Percentiles rank a stretch among this genome's conserved stretches.
phyloP scores from a whole-genome alignment of 1,139 yeast species.

The Geotrichum reessii region DNA sequence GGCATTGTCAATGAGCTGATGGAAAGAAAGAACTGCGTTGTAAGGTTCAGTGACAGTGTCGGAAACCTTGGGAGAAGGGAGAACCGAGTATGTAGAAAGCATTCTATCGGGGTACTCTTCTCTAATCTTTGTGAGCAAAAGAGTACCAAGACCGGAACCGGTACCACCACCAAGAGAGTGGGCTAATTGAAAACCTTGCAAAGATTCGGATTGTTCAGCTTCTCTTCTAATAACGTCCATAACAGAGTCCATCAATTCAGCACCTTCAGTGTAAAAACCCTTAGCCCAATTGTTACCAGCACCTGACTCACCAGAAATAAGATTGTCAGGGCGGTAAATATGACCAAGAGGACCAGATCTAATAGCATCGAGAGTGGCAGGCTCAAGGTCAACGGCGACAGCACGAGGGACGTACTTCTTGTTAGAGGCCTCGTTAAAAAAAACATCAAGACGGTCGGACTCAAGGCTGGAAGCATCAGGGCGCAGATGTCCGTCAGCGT shows the following conservation, averaged over 20 bases:
- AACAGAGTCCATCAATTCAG: conserved; percentile 43
- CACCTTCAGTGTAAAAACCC: conserved; percentile 46
- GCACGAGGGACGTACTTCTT: conserved; percentile 45
- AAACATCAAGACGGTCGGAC: conserved; percentile 33
- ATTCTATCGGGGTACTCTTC: conserved; percentile 45
- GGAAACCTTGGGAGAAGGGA: conserved; percentile 43
- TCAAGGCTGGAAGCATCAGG: conserved; percentile 18
- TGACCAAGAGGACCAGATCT: conserved; percentile 41
- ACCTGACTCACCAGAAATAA: conserved; percentile 42
- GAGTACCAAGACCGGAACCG: conserved; percentile 44
- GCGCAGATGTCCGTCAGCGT: conserved; percentile 43
- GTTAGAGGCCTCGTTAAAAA: conserved; percentile 35
- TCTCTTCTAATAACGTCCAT: conserved; percentile 44
- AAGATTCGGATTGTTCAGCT: conserved; percentile 42
- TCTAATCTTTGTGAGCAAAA: conserved; percentile 38
- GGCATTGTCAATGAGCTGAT: conserved; percentile 42
- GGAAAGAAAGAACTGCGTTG: conserved; percentile 41
- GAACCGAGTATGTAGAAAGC: conserved; percentile 44
- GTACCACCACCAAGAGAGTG: conserved; percentile 47
- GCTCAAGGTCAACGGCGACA: conserved; percentile 44
- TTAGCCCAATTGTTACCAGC: conserved; percentile 50
- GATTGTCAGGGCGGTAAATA: conserved; percentile 44
- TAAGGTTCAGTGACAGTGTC: conserved; percentile 45
- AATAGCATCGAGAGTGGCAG: conserved; percentile 43
- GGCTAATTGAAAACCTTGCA: conserved; percentile 46